A percentile compares a stretch with the other conserved stretches of the same genome.
Conservation (phyloP, 495 filamentous ascomycete genomes). For the Articulospora tetracladia region DNA sequence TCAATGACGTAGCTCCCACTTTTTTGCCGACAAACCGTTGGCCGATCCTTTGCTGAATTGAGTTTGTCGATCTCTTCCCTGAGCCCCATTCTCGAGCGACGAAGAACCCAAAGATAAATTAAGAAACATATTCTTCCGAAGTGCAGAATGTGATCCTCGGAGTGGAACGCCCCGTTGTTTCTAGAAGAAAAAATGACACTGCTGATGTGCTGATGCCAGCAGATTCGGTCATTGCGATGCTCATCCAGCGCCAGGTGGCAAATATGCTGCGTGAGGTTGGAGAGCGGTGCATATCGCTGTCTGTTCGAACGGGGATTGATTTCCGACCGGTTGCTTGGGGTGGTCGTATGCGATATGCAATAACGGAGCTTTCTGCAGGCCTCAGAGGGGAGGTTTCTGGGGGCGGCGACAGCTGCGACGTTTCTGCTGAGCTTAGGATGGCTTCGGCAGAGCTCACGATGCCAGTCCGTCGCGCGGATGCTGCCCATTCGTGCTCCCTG, state of each 20-base stretch:
- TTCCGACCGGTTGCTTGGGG: no score
- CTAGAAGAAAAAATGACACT: neutral
- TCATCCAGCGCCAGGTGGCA: neutral
- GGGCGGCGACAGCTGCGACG: no score
- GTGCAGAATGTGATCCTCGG: neutral
- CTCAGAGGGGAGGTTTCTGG: no score
- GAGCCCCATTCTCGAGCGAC: neutral
- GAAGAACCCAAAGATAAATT: neutral
- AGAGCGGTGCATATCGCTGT: no score
- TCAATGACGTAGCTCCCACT: slow-evolving; percentile 11
- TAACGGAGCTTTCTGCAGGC: no score
- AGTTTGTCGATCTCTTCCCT: slow-evolving; percentile 5
- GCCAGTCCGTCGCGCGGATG: neutral
- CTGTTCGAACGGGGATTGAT: no score
- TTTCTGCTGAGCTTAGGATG: no score
- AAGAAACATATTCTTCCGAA: slow-evolving; percentile 6
- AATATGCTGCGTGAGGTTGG: neutral
- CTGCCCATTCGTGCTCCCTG: neutral
- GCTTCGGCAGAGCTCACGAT: no score
- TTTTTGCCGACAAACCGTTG: neutral
- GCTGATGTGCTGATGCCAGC: neutral
- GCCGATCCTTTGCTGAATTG: slow-evolving; percentile 9
- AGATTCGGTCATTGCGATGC: neutral
- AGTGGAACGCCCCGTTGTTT: neutral
- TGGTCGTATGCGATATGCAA: no score